Evolutionary conservation across 192 early-diverging fungal genomes (phyloP).

Genomic region (Coemansia javaensis): DNA sequence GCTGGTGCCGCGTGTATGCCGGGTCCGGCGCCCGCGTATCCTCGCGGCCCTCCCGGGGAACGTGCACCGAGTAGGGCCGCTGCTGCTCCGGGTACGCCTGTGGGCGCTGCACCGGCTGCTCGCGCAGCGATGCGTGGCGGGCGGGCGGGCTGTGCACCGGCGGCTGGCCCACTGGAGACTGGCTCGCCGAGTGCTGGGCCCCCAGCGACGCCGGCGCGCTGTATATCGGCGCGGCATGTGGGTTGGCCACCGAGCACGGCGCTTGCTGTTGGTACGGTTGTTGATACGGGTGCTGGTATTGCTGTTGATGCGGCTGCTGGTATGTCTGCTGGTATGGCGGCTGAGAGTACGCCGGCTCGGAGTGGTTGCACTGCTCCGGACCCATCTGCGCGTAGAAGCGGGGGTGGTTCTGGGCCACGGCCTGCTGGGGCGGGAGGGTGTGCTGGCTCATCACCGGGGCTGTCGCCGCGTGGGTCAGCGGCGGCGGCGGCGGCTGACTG

Average conservation of each 20-base stretch:
- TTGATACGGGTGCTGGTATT: constrained; percentile 1
- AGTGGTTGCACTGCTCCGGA: background rate
- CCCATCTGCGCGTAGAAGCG: background rate
- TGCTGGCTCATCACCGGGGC: background rate
- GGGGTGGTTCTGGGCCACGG: background rate
- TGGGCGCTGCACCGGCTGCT: constrained; percentile 14
- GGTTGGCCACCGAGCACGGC: background rate
- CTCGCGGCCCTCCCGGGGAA: background rate
- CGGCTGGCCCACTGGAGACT: background rate
- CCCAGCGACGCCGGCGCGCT: too few species aligned
- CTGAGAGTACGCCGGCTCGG: constrained; percentile 1
- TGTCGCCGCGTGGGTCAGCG: background rate
- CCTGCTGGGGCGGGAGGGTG: constrained; percentile 1
- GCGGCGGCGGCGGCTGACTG: background rate
- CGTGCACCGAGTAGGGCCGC: constrained; percentile 15
- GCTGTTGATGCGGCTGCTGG: constrained; percentile 5
- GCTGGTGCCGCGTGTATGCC: too few species aligned
- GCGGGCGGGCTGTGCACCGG: background rate
- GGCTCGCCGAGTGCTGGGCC: background rate
- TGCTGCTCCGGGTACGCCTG: constrained; percentile 21
- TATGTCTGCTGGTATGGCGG: background rate
- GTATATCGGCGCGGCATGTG: too few species aligned
- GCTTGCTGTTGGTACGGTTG: background rate
- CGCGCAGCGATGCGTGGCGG: constrained; percentile 10
- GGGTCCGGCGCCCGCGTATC: background rate